Evolutionary conservation across 176 grass and related monocot genomes (phyloP).

Genomic region (Metroxylon sagu): DNA sequence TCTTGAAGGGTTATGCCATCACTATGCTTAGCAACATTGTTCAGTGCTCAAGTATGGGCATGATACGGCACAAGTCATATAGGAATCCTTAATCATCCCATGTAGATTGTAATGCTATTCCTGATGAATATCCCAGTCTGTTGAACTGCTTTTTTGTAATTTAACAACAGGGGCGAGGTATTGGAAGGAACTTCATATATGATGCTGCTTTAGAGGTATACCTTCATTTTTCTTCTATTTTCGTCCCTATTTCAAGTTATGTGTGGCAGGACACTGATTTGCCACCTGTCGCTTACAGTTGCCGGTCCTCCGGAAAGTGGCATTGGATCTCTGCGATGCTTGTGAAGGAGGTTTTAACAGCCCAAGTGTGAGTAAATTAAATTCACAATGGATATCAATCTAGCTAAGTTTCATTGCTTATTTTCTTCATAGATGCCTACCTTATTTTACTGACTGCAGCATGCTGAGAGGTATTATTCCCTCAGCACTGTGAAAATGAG

Average conservation of each 20-base stretch:
- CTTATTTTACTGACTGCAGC: conserved; percentile 3
- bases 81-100: no score
- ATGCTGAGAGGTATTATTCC: conserved; percentile 24
- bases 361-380: conserved; percentile 38
- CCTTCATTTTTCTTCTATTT: background rate
- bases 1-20: no score
- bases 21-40: no score
- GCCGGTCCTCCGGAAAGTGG: conserved; percentile 43
- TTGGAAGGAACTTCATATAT: conserved; percentile 44
- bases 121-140: no score
- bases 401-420: background rate
- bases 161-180: conserved; percentile 53
- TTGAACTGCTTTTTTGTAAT: background rate
- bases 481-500: conserved; percentile 53
- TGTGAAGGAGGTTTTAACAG: conserved; percentile 63
- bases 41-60: no score
- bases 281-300: conserved; percentile 23
- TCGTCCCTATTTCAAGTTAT: background rate
- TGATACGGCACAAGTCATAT: no score
- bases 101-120: no score
- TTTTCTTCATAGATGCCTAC: background rate
- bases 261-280: background rate
- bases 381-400: background rate
- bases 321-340: conserved; percentile 73
- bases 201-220: conserved; percentile 51